These are phyloP conservation scores for Lachnellula suecica DNA, from an alignment of 2,329 filamentous ascomycete species.

Conservation along the genomic window DNA sequence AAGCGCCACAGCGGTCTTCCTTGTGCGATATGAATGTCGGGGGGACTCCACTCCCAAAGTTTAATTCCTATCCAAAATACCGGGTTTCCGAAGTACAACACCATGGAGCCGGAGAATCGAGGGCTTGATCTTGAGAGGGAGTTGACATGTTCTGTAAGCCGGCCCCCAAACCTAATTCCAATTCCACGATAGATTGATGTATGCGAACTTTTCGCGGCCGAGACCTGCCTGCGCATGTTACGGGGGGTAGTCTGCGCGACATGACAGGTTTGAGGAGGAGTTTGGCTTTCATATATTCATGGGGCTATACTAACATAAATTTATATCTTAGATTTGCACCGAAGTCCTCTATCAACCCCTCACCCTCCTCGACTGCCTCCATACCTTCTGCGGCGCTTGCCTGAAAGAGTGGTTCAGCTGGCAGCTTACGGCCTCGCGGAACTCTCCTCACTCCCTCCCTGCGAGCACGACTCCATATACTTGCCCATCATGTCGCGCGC, in stretches of 20 bases:
- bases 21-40: slow-evolving; percentile 8
- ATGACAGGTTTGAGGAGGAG: slow-evolving; percentile 7
- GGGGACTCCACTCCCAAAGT: slow-evolving; percentile 4
- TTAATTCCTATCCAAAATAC: background rate
- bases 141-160: slow-evolving; percentile 87
- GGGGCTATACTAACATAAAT: slow-evolving; percentile 14
- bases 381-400: slow-evolving; percentile 95
- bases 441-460: slow-evolving; percentile 23
- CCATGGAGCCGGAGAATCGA: slow-evolving; percentile 44
- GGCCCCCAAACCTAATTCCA: slow-evolving; percentile 6
- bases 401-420: slow-evolving; percentile 94
- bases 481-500: slow-evolving; percentile 87
- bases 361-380: slow-evolving; percentile 87
- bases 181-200: background rate
- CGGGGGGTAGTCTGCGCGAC: slow-evolving; percentile 9
- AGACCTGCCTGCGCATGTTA: slow-evolving; percentile 2
- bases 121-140: slow-evolving; percentile 83
- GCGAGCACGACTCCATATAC: slow-evolving; percentile 58
- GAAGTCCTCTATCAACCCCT: slow-evolving; percentile 90
- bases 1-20: slow-evolving; percentile 16
- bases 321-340: slow-evolving; percentile 78
- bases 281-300: slow-evolving; percentile 4
- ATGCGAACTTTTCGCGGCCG: background rate
- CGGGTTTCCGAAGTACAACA: background rate
- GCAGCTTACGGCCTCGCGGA: slow-evolving; percentile 46